phyloP scores from a whole-genome alignment of 495 filamentous ascomycete species.

The Viridothelium virens region DNA sequence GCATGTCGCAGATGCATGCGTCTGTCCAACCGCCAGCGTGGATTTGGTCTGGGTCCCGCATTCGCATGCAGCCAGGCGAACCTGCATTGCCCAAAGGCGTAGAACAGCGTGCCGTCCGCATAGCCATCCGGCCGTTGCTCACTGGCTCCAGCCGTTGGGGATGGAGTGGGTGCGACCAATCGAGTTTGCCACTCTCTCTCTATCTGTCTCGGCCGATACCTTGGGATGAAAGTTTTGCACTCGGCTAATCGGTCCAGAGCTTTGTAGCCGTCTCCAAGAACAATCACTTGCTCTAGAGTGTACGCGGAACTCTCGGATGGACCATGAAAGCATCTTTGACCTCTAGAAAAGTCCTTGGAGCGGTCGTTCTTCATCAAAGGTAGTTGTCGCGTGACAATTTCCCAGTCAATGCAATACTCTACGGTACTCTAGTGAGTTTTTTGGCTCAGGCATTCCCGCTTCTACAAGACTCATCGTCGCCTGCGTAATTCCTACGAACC shows the following conservation, averaged over 20 bases:
- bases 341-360: background rate
- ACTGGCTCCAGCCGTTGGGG: background rate
- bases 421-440: no score
- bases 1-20: background rate
- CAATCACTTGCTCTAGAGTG: no score
- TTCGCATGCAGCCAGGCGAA: conserved; percentile 4
- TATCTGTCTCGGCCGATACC: background rate
- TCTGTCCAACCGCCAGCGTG: background rate
- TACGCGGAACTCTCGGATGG: background rate
- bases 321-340: background rate
- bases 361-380: background rate
- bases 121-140: background rate
- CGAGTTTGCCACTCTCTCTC: background rate
- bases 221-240: background rate
- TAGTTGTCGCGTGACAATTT: background rate
- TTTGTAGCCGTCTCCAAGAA: background rate
- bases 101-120: background rate
- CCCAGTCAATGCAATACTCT: background rate
- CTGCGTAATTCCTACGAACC: background rate
- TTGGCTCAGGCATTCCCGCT: no score
- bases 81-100: background rate
- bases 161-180: background rate
- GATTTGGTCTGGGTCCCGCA: background rate
- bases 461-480: no score
- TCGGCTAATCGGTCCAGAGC: background rate